A percentile compares a stretch with the other conserved stretches of the same genome.
Conservation (phyloP, 192 early-diverging fungal genomes). For the Mycoemilia scoparia region DNA sequence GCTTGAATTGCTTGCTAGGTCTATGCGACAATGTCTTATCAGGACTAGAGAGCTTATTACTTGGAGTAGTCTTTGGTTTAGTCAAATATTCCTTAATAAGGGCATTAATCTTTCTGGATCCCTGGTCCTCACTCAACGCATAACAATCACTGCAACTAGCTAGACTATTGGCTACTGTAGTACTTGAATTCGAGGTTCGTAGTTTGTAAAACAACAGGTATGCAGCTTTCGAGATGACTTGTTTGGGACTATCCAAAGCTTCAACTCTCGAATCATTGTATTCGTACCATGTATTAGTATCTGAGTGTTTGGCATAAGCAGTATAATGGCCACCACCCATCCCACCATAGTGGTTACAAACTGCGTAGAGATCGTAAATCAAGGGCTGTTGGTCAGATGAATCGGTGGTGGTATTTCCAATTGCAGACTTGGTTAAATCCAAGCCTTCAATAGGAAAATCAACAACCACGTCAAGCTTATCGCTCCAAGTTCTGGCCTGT, state of each 20-base stretch:
- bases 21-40: too few species aligned
- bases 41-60: too few species aligned
- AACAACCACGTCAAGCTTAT: slow-evolving; percentile 55
- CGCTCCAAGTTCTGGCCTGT: slow-evolving; percentile 38
- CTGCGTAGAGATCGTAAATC: slow-evolving; percentile 53
- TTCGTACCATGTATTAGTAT: slow-evolving; percentile 56
- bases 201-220: slow-evolving; percentile 31
- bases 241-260: slow-evolving; percentile 6
- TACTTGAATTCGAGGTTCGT: neutral
- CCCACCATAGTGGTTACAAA: slow-evolving; percentile 71
- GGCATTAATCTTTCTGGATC: too few species aligned
- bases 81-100: too few species aligned
- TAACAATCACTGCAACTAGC: too few species aligned
- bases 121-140: too few species aligned
- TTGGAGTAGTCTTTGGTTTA: too few species aligned
- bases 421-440: slow-evolving; percentile 35
- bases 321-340: slow-evolving; percentile 76
- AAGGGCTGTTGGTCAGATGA: too few species aligned
- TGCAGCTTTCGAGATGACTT: slow-evolving; percentile 14
- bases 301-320: slow-evolving; percentile 49
- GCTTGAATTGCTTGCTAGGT: too few species aligned
- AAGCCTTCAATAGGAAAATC: slow-evolving; percentile 48
- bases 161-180: neutral
- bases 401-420: slow-evolving; percentile 9
- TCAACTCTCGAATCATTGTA: slow-evolving; percentile 59